phyloP scores from a whole-genome alignment of 2,329 filamentous ascomycete species.

The Trichoderma guizhouense region DNA sequence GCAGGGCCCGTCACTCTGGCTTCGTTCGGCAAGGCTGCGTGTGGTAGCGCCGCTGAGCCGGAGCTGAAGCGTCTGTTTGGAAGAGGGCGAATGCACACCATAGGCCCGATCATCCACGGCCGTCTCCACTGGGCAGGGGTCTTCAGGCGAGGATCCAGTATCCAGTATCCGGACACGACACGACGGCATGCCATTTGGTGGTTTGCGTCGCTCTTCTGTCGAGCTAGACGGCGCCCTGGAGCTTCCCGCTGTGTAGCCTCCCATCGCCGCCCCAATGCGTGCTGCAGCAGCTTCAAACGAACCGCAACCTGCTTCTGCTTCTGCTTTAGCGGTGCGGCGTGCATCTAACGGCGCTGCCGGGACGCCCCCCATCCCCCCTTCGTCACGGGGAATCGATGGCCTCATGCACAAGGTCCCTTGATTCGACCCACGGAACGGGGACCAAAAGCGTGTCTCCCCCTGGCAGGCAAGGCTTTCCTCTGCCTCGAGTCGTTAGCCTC shows the following conservation, averaged over 20 bases:
- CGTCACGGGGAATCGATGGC: neutral
- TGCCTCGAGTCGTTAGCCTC: slow-evolving; percentile 17
- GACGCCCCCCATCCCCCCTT: neutral
- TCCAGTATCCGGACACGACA: neutral
- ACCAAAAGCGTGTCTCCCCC: neutral
- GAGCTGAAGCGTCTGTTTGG: slow-evolving; percentile 17
- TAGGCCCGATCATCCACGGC: slow-evolving; percentile 14
- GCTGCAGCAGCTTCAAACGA: neutral
- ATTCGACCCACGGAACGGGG: slow-evolving; percentile 16
- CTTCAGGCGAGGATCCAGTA: slow-evolving; percentile 2
- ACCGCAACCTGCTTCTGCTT: neutral
- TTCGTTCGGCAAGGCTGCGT: slow-evolving; percentile 20
- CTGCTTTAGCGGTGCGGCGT: neutral
- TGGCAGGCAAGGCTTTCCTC: slow-evolving; percentile 17
- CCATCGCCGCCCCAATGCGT: neutral
- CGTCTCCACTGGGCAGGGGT: neutral
- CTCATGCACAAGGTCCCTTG: slow-evolving; percentile 14
- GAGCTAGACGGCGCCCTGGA: neutral
- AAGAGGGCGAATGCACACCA: slow-evolving; percentile 13
- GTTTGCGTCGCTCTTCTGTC: neutral
- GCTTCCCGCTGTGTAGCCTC: neutral
- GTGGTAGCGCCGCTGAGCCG: slow-evolving; percentile 17
- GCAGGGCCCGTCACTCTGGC: slow-evolving; percentile 17
- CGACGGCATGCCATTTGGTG: neutral
- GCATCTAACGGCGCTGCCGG: slow-evolving; percentile 4